phyloP scores from a whole-genome alignment of 306 rosid species.

The Erythrophleum fordii region DNA sequence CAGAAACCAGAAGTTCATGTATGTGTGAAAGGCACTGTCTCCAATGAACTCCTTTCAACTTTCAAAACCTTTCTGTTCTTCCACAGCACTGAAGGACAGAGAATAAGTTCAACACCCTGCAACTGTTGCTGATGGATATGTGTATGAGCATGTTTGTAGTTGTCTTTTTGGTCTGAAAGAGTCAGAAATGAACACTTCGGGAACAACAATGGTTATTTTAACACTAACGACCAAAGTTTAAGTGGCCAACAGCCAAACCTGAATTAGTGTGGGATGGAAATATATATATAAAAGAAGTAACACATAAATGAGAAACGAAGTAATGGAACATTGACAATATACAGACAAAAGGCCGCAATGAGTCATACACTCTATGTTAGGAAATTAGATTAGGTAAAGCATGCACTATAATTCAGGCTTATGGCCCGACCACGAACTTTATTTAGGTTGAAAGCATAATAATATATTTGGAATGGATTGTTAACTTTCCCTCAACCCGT shows the following conservation, averaged over 20 bases:
- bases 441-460: slow-evolving; percentile 35
- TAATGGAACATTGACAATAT: slow-evolving; percentile 55
- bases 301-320: slow-evolving; percentile 41
- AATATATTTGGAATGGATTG: neutral
- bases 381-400: slow-evolving; percentile 44
- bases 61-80: slow-evolving; percentile 17
- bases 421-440: slow-evolving; percentile 37
- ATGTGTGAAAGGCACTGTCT: slow-evolving; percentile 53
- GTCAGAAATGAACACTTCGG: slow-evolving; percentile 44
- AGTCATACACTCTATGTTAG: slow-evolving; percentile 65
- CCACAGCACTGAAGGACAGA: neutral
- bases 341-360: slow-evolving; percentile 67
- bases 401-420: slow-evolving; percentile 47
- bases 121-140: slow-evolving; percentile 32
- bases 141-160: slow-evolving; percentile 18
- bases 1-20: slow-evolving; percentile 59
- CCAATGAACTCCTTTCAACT: slow-evolving; percentile 41
- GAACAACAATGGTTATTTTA: slow-evolving; percentile 42
- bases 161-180: slow-evolving; percentile 10
- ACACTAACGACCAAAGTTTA: slow-evolving; percentile 46
- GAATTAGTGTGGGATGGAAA: slow-evolving; percentile 52
- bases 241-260: slow-evolving; percentile 91
- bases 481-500: slow-evolving; percentile 16
- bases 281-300: slow-evolving; percentile 29
- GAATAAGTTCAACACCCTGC: slow-evolving; percentile 15